A percentile compares a stretch with the other conserved stretches of the same genome.
phyloP scores from a whole-genome alignment of 495 filamentous ascomycete species.

The Xylaria grammica region DNA sequence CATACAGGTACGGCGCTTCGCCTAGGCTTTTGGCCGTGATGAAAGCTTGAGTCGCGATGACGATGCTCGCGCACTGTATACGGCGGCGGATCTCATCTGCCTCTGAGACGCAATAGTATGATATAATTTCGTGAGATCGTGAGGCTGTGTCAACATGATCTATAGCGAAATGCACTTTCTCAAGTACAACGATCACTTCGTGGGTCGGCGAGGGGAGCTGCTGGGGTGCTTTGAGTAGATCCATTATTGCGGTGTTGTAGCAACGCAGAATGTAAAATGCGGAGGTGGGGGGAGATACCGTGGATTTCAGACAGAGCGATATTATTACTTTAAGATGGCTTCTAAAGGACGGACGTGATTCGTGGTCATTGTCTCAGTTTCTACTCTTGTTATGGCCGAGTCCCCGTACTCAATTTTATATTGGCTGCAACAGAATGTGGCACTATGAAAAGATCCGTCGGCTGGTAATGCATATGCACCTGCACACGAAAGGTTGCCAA shows the following conservation, averaged over 20 bases:
- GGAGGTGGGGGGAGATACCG: not conserved
- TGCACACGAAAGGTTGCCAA: too few species aligned
- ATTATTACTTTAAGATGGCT: too few species aligned
- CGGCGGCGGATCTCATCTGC: slow-evolving; percentile 39
- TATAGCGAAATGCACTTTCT: slow-evolving; percentile 19
- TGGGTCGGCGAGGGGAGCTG: slow-evolving; percentile 20
- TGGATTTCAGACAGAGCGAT: not conserved
- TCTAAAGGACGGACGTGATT: too few species aligned
- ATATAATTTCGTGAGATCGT: slow-evolving; percentile 23
- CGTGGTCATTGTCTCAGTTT: too few species aligned
- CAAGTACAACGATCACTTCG: slow-evolving; percentile 23
- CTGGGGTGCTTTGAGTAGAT: slow-evolving; percentile 5
- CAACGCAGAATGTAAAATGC: not conserved
- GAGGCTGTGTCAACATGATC: slow-evolving; percentile 17
- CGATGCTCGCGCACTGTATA: slow-evolving; percentile 53
- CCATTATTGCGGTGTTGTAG: slow-evolving; percentile 1
- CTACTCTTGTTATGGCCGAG: too few species aligned
- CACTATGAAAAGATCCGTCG: too few species aligned
- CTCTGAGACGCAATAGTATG: slow-evolving; percentile 25
- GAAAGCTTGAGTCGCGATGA: slow-evolving; percentile 44
- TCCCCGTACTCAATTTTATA: too few species aligned
- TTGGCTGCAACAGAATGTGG: too few species aligned
- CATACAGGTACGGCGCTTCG: slow-evolving; percentile 35
- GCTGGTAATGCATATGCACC: too few species aligned
- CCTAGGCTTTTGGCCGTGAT: slow-evolving; percentile 40